These are phyloP conservation scores for Solanum etuberosum DNA, from an alignment of 257 asterid species.

Conservation along the genomic window DNA sequence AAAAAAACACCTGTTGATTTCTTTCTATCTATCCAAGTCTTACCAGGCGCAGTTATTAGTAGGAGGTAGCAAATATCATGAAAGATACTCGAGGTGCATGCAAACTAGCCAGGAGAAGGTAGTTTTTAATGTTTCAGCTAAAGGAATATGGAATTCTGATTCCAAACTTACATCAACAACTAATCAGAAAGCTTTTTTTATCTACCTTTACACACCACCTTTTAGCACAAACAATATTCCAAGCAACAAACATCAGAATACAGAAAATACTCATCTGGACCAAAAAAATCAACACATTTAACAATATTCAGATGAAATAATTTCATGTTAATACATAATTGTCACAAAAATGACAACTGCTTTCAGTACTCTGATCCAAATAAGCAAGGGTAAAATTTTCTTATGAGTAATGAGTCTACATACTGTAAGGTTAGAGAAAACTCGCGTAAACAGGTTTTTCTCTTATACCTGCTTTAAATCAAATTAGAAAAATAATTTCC, in stretches of 20 bases:
- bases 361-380: background rate
- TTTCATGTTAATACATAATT: background rate
- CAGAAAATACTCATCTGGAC: background rate
- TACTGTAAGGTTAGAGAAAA: constrained; percentile 19
- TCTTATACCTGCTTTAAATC: constrained; percentile 25
- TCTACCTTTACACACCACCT: background rate
- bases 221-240: background rate
- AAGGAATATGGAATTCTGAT: background rate
- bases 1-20: background rate
- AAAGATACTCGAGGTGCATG: background rate
- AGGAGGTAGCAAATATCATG: background rate
- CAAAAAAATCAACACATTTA: background rate
- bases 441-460: constrained; percentile 29
- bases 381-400: background rate
- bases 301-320: background rate
- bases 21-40: background rate
- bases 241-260: background rate
- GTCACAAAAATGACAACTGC: background rate
- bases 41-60: background rate
- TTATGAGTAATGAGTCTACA: constrained; percentile 3
- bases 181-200: background rate
- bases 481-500: constrained; percentile 14
- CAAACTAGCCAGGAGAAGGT: fast-evolving
- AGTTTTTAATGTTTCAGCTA: background rate
- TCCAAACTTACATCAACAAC: background rate